These are phyloP conservation scores for Lignosus rhinocerotis DNA, from an alignment of 1,284 basidiomycete species.

Conservation along the genomic window DNA sequence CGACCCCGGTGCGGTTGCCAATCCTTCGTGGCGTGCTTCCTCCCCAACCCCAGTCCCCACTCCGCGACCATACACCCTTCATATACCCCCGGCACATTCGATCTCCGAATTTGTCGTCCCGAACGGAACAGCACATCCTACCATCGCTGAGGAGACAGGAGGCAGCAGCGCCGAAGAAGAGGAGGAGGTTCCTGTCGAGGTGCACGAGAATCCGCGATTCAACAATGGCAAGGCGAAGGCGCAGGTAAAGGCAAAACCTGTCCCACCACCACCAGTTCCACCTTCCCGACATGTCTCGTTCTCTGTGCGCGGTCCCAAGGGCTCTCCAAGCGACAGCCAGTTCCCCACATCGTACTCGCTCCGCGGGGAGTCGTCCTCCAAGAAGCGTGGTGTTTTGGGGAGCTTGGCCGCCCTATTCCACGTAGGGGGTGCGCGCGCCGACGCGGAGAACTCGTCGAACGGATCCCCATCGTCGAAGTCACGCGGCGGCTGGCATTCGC, in stretches of 20 bases:
- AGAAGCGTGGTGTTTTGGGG: slow-evolving; percentile 28
- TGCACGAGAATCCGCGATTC: slow-evolving; percentile 66
- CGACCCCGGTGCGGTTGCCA: slow-evolving; percentile 2
- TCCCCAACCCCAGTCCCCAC: slow-evolving; percentile 9
- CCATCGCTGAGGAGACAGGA: slow-evolving; percentile 34
- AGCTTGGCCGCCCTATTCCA: slow-evolving; percentile 34
- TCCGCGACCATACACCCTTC: slow-evolving; percentile 27
- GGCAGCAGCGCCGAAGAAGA: slow-evolving; percentile 38
- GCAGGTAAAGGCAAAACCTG: slow-evolving; percentile 5
- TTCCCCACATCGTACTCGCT: slow-evolving; percentile 6
- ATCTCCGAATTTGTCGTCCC: slow-evolving; percentile 48
- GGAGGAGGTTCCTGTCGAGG: slow-evolving; percentile 38
- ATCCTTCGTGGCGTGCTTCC: slow-evolving; percentile 6
- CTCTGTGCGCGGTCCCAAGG: slow-evolving; percentile 17
- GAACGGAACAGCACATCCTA: slow-evolving; percentile 43
- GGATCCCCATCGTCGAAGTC: slow-evolving; percentile 15
- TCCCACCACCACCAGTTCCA: background rate
- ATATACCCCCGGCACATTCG: slow-evolving; percentile 59
- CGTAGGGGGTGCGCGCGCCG: slow-evolving; percentile 15
- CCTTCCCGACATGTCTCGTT: slow-evolving; percentile 17
- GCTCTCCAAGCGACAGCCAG: slow-evolving; percentile 5
- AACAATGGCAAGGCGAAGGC: slow-evolving; percentile 18
- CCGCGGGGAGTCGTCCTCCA: slow-evolving; percentile 18
- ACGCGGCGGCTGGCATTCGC: slow-evolving; percentile 42
- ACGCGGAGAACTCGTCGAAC: slow-evolving; percentile 11